phyloP scores from a whole-genome alignment of 768 basidiomycete species.

The Panaeolus cyanescens region DNA sequence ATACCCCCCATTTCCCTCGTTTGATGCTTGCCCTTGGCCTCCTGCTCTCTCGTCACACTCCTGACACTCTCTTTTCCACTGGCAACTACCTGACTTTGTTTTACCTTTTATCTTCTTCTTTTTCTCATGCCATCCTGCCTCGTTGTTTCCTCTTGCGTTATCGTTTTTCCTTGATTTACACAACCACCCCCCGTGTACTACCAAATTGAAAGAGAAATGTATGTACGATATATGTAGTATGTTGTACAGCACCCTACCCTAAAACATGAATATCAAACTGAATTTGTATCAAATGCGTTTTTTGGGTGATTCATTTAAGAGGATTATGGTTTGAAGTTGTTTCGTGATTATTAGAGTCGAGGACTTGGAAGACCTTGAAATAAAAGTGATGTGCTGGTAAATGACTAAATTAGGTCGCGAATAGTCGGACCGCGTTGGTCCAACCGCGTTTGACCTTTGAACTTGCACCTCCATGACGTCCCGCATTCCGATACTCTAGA shows the following conservation, averaged over 20 bases:
- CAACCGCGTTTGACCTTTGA: neutral
- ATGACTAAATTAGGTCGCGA: too few relatives aligned
- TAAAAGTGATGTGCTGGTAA: too few relatives aligned
- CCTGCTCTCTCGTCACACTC: constrained; percentile 4
- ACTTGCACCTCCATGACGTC: neutral
- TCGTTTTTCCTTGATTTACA: neutral
- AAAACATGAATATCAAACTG: neutral
- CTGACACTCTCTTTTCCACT: neutral
- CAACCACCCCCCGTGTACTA: neutral
- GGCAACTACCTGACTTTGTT: constrained; percentile 2
- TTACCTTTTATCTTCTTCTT: neutral
- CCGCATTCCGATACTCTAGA: neutral
- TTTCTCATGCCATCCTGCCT: constrained; percentile 2
- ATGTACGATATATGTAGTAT: constrained; percentile 1
- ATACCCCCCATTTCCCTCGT: neutral
- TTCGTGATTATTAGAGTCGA: neutral
- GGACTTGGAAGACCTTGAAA: neutral
- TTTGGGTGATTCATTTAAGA: neutral
- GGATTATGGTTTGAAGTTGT: neutral
- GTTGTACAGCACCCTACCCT: neutral
- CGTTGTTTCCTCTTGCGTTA: neutral
- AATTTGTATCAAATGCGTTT: neutral
- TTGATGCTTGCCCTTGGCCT: neutral
- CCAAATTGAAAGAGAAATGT: neutral
- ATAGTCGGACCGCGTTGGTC: neutral